phyloP scores from a whole-genome alignment of 2,329 filamentous ascomycete species.

The Colletotrichum echinochloae region DNA sequence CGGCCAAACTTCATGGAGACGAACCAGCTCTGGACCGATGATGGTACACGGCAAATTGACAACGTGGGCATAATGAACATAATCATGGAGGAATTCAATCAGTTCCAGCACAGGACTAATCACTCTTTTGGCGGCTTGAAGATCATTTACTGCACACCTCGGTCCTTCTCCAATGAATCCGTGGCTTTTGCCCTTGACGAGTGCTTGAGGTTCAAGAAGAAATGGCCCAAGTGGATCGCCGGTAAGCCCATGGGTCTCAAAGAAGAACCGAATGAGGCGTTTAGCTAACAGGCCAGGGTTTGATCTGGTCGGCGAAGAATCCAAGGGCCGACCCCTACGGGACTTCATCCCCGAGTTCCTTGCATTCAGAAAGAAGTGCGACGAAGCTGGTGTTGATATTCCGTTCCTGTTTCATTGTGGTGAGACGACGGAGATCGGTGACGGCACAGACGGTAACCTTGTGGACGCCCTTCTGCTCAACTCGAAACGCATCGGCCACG shows the following conservation, averaged over 20 bases:
- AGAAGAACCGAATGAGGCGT: not conserved
- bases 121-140: slow-evolving; percentile 73
- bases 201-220: slow-evolving; percentile 70
- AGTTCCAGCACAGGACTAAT: slow-evolving; percentile 56
- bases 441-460: slow-evolving; percentile 74
- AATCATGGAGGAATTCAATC: slow-evolving; percentile 65
- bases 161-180: slow-evolving; percentile 63
- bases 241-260: slow-evolving; percentile 58
- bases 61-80: slow-evolving; percentile 72
- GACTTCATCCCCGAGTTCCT: slow-evolving; percentile 68
- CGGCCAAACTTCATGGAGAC: slow-evolving; percentile 75
- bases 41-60: slow-evolving; percentile 64
- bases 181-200: slow-evolving; percentile 68
- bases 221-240: slow-evolving; percentile 71
- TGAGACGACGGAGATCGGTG: slow-evolving; percentile 76
- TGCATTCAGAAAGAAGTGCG: slow-evolving; percentile 66
- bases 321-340: slow-evolving; percentile 68
- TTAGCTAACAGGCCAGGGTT: slow-evolving; percentile 61
- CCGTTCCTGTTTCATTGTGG: slow-evolving; percentile 83
- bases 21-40: slow-evolving; percentile 71
- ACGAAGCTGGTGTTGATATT: slow-evolving; percentile 62
- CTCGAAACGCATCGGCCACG: slow-evolving; percentile 79
- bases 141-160: slow-evolving; percentile 78
- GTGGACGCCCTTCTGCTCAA: slow-evolving; percentile 75
- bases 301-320: slow-evolving; percentile 77